phyloP scores from a whole-genome alignment of 805 yeast genomes.

The Wickerhamiella azymoides region DNA sequence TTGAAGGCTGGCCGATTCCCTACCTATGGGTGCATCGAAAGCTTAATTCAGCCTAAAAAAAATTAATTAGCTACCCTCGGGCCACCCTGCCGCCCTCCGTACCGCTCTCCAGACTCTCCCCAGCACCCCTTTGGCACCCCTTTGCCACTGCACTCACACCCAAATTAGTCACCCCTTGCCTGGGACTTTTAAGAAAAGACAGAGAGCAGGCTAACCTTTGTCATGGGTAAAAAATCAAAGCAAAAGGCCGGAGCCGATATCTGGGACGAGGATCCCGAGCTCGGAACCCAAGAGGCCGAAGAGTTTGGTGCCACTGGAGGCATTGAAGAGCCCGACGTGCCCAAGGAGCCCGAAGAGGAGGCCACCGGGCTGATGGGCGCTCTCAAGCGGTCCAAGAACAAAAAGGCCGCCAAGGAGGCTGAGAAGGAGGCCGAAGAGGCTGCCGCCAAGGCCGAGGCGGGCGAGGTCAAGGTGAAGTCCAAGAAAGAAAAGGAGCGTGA shows the following conservation, averaged over 20 bases:
- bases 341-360: constrained; percentile 21
- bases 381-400: constrained; percentile 63
- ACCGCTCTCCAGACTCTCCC: too few relatives aligned
- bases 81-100: too few relatives aligned
- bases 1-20: too few relatives aligned
- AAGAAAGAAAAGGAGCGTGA: constrained; percentile 95
- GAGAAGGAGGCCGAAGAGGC: constrained; percentile 28
- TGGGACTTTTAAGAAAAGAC: too few relatives aligned
- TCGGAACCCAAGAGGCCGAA: constrained; percentile 34
- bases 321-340: constrained; percentile 9
- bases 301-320: constrained; percentile 33
- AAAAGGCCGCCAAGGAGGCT: constrained; percentile 56
- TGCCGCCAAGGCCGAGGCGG: constrained; percentile 26
- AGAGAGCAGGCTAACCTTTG: background rate
- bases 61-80: too few relatives aligned
- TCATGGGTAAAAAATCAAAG: constrained; percentile 51
- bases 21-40: too few relatives aligned
- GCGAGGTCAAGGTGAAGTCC: constrained; percentile 62
- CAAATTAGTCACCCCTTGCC: too few relatives aligned
- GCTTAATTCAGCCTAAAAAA: too few relatives aligned
- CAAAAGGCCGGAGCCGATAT: constrained; percentile 51
- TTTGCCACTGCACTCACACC: too few relatives aligned
- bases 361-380: constrained; percentile 68
- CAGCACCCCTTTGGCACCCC: too few relatives aligned
- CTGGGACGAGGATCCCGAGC: constrained; percentile 67